Conservation (phyloP, 345 rosid species). For the Stellera chamaejasme region DNA sequence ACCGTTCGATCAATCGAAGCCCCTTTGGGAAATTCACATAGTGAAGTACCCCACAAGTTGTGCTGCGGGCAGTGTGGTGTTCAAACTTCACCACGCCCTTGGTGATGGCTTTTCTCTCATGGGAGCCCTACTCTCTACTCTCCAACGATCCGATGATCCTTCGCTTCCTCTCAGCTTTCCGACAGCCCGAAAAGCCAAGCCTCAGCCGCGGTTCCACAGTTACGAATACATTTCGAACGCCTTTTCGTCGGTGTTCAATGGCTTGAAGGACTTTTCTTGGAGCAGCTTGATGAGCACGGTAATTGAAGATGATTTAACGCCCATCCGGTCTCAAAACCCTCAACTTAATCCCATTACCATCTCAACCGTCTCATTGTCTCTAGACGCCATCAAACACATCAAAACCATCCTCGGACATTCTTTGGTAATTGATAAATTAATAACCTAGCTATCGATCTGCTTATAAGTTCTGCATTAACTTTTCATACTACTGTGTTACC, state of each 20-base stretch:
- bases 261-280: slow-evolving; percentile 27
- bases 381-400: slow-evolving; percentile 29
- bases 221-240: neutral
- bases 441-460: neutral
- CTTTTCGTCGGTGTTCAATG: slow-evolving; percentile 15
- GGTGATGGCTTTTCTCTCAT: slow-evolving; percentile 48
- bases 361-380: slow-evolving; percentile 25
- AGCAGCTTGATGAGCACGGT: slow-evolving; percentile 31
- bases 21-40: slow-evolving; percentile 46
- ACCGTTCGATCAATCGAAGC: slow-evolving; percentile 24
- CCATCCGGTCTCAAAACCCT: slow-evolving; percentile 25
- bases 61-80: slow-evolving; percentile 23
- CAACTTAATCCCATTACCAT: slow-evolving; percentile 25
- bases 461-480: neutral
- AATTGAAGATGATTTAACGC: slow-evolving; percentile 26
- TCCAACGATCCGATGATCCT: slow-evolving; percentile 42
- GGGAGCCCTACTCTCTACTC: slow-evolving; percentile 49
- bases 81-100: slow-evolving; percentile 53
- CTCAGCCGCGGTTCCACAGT: neutral
- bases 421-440: neutral
- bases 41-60: slow-evolving; percentile 32
- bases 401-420: slow-evolving; percentile 23
- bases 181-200: slow-evolving; percentile 7
- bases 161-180: slow-evolving; percentile 37
- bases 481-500: neutral